Conservation (phyloP, 2,329 filamentous ascomycete genomes). For the Colletotrichum sp. region DNA sequence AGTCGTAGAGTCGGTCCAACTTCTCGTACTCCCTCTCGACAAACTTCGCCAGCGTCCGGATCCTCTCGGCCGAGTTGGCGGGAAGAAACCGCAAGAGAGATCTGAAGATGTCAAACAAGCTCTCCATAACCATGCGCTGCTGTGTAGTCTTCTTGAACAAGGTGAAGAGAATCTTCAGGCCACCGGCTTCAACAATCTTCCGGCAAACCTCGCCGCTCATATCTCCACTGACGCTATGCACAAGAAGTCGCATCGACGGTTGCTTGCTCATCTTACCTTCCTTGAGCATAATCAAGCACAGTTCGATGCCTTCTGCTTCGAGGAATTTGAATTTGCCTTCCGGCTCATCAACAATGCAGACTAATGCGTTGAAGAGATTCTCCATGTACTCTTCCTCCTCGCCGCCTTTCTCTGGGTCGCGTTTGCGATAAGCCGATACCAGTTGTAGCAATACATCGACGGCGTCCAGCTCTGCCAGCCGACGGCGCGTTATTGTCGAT, state of each 20-base stretch:
- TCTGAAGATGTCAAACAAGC: conserved; percentile 82
- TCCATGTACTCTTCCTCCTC: conserved; percentile 96
- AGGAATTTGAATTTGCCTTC: conserved; percentile 82
- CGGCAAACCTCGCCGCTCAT: conserved; percentile 70
- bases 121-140: conserved; percentile 48
- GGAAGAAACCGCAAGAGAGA: conserved; percentile 82
- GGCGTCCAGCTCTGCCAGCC: conserved; percentile 70
- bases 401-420: conserved; percentile 83
- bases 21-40: conserved; percentile 95
- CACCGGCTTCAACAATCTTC: conserved; percentile 80
- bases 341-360: conserved; percentile 77
- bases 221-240: conserved; percentile 71
- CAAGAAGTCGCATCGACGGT: conserved; percentile 79
- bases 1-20: conserved; percentile 70
- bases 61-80: conserved; percentile 76
- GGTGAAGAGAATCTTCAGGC: conserved; percentile 84
- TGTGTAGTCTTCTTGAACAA: conserved; percentile 79
- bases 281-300: conserved; percentile 89
- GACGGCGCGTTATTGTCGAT: conserved; percentile 67
- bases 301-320: conserved; percentile 89
- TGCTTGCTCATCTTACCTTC: conserved; percentile 85
- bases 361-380: conserved; percentile 88
- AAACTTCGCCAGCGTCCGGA: conserved; percentile 90
- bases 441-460: conserved; percentile 84
- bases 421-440: conserved; percentile 82